Evolutionary conservation across 176 grass and related monocot genomes (phyloP), one percentile per base, ranked within the genome.

Genomic region (Rhynchospora breviuscula): DNA sequence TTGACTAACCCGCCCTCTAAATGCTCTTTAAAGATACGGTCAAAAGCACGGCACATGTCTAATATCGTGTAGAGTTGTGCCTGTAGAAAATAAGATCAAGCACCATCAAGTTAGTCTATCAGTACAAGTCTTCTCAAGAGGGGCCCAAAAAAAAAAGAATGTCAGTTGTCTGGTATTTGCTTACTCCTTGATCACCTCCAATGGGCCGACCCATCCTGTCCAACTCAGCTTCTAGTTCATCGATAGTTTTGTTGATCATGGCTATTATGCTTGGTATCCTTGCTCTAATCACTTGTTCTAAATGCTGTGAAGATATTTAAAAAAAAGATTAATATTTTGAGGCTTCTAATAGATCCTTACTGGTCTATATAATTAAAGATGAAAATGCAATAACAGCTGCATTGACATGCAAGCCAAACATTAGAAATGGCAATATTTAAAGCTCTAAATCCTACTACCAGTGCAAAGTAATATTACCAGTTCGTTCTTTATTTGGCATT

Each of bases 31-130:
- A 99, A 99, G 78, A 99, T 89, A 79, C 93, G 91, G 69, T 99
- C 97, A 90, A 99, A 99, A 84, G 97, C 97, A 84, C 97, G 97
- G 35, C 97, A 99, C 93, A 99, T 95, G 49, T 99, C 97, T 80
- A 99, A 93, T 89, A 99, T 99, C 45, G 93, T 99, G 90, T 99
- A 99, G 58, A 99, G 82, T 58, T 99, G 97, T 82, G 97, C 93
- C 97, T 99, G 90, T 53, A 67, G 2, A 86, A 85, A 45, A 89
- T 58, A 54, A 63, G 63, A 83, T 51, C 71, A 48, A 78, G 2
- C 5, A 59, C 45, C 26, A 74, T 40, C 26, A 8, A 80, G 35
- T 87, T 87, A n/a, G 58, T 82, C 59, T 29, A 51, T 40, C 53
- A 81, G 21, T 29, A 52, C 33, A 54, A 40, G 7, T 84, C 13